phyloP scores from a whole-genome alignment of 495 filamentous ascomycete genomes.

The Glarea lozoyensis region DNA sequence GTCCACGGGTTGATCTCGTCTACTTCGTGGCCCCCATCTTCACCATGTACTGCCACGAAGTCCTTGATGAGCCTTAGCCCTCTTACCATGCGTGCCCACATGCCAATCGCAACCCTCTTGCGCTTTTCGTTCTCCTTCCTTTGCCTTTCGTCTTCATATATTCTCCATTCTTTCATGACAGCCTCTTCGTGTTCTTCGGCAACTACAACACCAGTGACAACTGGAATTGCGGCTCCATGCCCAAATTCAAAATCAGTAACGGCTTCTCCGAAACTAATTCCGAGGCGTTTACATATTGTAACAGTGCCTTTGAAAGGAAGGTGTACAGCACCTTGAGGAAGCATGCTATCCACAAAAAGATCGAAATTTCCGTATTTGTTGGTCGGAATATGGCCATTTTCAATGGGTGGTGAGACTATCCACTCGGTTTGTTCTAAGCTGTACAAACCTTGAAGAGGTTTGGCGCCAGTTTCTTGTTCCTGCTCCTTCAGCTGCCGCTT shows the following conservation, averaged over 20 bases:
- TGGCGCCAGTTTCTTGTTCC: slow-evolving; percentile 66
- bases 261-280: slow-evolving; percentile 87
- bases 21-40: slow-evolving; percentile 30
- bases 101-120: slow-evolving; percentile 59
- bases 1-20: slow-evolving; percentile 29
- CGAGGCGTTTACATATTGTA: slow-evolving; percentile 71
- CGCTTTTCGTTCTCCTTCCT: slow-evolving; percentile 77
- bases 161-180: slow-evolving; percentile 73
- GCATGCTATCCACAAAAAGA: slow-evolving; percentile 88
- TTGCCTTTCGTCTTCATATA: slow-evolving; percentile 68
- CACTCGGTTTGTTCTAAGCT: slow-evolving; percentile 80
- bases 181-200: slow-evolving; percentile 67
- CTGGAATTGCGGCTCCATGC: slow-evolving; percentile 82
- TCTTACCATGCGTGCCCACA: slow-evolving; percentile 82
- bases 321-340: slow-evolving; percentile 78
- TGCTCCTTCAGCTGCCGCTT: slow-evolving; percentile 86
- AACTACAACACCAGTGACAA: slow-evolving; percentile 83
- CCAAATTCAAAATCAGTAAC: slow-evolving; percentile 97
- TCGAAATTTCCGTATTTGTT: slow-evolving; percentile 97
- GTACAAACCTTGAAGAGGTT: slow-evolving; percentile 80
- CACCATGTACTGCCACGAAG: slow-evolving; percentile 70
- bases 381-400: slow-evolving; percentile 80
- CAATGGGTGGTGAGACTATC: slow-evolving; percentile 79
- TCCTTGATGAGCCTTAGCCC: slow-evolving; percentile 75
- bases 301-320: slow-evolving; percentile 68